A percentile compares a stretch with the other conserved stretches of the same genome.
These are phyloP conservation scores for Spathaspora boniae DNA, from an alignment of 805 yeast genomes.

Conservation along the genomic window DNA sequence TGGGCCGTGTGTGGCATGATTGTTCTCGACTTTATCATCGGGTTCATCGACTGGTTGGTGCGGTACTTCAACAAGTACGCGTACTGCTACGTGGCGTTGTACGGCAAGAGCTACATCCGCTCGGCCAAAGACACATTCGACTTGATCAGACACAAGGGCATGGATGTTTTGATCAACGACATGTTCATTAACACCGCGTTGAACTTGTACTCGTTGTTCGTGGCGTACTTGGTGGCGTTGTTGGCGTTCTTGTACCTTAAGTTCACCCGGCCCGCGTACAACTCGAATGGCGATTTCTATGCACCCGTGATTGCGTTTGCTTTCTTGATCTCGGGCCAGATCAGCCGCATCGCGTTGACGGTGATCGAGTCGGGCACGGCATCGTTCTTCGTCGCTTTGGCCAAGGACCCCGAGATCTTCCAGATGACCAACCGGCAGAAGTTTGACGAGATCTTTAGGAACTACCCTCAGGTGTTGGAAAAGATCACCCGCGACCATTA, in stretches of 20 bases:
- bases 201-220: constrained; percentile 70
- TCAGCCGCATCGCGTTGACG: constrained; percentile 67
- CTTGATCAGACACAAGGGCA: constrained; percentile 72
- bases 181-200: constrained; percentile 76
- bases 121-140: constrained; percentile 84
- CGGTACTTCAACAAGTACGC: constrained; percentile 89
- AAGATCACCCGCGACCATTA: constrained; percentile 41
- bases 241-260: constrained; percentile 64
- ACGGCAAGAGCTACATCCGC: constrained; percentile 71
- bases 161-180: constrained; percentile 82
- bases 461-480: constrained; percentile 67
- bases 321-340: constrained; percentile 70
- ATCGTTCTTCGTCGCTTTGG: constrained; percentile 79
- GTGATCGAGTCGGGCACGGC: constrained; percentile 79
- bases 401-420: constrained; percentile 81
- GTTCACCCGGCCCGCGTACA: constrained; percentile 66
- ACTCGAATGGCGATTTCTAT: constrained; percentile 53
- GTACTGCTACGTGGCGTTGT: constrained; percentile 79
- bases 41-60: constrained; percentile 73
- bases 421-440: constrained; percentile 64
- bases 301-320: constrained; percentile 75
- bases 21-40: constrained; percentile 56
- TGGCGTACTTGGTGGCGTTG: constrained; percentile 58
- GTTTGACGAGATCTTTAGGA: constrained; percentile 59
- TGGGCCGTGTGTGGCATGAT: constrained; percentile 52